These are phyloP conservation scores for Eucalyptus cloeziana DNA, from an alignment of 345 rosid genomes.

Conservation along the genomic window DNA sequence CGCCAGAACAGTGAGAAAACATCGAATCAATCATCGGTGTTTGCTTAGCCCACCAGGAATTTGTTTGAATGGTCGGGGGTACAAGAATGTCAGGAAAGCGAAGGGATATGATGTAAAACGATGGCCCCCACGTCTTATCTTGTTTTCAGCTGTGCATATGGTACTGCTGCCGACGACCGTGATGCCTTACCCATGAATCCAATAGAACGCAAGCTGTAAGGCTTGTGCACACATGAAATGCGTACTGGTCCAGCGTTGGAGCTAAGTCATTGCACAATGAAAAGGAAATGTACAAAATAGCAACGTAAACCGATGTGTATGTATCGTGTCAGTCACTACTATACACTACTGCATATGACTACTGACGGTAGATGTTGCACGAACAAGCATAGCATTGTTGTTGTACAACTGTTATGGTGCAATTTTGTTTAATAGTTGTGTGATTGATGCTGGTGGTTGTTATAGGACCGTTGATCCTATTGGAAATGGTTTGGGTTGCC, in stretches of 20 bases:
- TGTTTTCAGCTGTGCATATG: not conserved
- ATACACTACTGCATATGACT: not conserved
- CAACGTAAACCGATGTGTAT: not conserved
- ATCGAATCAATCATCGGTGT: not conserved
- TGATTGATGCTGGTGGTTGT: fast-evolving
- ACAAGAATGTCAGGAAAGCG: not conserved
- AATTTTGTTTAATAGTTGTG: not conserved
- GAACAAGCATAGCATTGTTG: not conserved
- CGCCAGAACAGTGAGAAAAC: not conserved
- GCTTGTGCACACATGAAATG: not conserved
- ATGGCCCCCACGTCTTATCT: not conserved
- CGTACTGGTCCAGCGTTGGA: not conserved
- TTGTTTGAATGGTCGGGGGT: not conserved
- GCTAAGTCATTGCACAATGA: not conserved
- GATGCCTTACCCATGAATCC: not conserved
- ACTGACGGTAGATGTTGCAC: fast-evolving
- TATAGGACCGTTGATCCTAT: not conserved
- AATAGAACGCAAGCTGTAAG: not conserved
- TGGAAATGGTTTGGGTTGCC: not conserved
- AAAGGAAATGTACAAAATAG: not conserved
- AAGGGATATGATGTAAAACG: not conserved
- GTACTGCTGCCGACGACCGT: not conserved
- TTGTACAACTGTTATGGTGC: not conserved
- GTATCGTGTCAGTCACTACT: not conserved
- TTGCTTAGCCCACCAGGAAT: not conserved